Percentiles rank a stretch among this genome's conserved stretches.
These are phyloP conservation scores for Vanrija humicola DNA, from an alignment of 1,284 basidiomycete genomes.

Conservation along the genomic window DNA sequence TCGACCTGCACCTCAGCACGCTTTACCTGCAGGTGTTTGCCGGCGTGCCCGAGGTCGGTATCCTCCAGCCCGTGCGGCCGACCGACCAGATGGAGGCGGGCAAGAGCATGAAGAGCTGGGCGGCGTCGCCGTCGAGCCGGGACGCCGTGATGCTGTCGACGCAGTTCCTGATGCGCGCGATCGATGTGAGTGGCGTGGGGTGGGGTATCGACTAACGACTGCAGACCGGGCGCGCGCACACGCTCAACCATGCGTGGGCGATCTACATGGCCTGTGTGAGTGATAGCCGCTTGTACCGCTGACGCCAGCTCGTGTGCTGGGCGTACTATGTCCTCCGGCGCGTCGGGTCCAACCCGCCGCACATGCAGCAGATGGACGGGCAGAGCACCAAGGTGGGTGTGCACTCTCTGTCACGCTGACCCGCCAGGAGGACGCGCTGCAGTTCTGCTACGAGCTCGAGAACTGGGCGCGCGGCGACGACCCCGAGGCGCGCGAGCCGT, in stretches of 20 bases:
- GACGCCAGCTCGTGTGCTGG: conserved; percentile 5
- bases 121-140: background rate
- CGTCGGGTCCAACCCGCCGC: background rate
- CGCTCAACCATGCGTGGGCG: conserved; percentile 1
- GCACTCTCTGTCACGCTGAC: no score
- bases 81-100: conserved; percentile 5
- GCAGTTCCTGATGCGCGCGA: background rate
- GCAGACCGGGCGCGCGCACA: background rate
- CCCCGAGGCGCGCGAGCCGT: conserved; percentile 1
- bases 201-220: background rate
- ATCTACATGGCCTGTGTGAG: conserved; percentile 6
- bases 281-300: background rate
- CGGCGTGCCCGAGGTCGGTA: conserved; percentile 2
- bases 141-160: background rate
- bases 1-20: conserved; percentile 2
- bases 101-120: conserved; percentile 3
- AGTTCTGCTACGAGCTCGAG: background rate
- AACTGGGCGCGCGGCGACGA: background rate
- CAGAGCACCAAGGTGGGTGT: background rate
- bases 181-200: background rate
- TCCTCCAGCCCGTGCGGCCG: conserved; percentile 5
- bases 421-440: conserved; percentile 1
- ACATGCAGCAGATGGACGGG: background rate
- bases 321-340: background rate
- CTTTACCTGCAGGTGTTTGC: conserved; percentile 4